phyloP scores from a whole-genome alignment of 495 filamentous ascomycete genomes.

The Bombardia bombarda region DNA sequence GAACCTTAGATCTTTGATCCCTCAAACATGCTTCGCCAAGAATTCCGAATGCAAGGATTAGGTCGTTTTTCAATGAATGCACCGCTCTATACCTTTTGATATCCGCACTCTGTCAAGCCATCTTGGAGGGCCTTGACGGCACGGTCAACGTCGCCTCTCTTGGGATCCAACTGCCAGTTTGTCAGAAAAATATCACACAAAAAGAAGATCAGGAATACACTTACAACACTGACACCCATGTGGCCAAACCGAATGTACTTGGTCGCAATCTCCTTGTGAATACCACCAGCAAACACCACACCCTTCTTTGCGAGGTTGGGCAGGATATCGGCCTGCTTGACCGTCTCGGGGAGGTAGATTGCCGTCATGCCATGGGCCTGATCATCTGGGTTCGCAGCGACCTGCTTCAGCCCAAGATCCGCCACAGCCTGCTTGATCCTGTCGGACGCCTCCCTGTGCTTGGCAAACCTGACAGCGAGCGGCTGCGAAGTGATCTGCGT shows the following conservation, averaged over 20 bases:
- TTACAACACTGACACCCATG: slow-evolving; percentile 88
- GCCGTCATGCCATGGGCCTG: slow-evolving; percentile 98
- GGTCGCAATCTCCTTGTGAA: slow-evolving; percentile 69
- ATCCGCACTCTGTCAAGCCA: slow-evolving; percentile 63
- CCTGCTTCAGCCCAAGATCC: slow-evolving; percentile 75
- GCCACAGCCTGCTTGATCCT: slow-evolving; percentile 73
- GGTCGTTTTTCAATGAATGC: no score
- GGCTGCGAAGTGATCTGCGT: slow-evolving; percentile 73
- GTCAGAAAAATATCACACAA: not conserved
- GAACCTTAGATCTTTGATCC: no score
- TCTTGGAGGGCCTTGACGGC: slow-evolving; percentile 71
- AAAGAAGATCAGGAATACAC: slow-evolving; percentile 8
- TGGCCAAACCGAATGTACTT: slow-evolving; percentile 67
- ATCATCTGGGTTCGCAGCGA: slow-evolving; percentile 74
- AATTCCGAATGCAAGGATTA: no score
- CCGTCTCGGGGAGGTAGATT: slow-evolving; percentile 81
- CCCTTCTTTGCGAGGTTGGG: slow-evolving; percentile 83
- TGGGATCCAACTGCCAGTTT: slow-evolving; percentile 44
- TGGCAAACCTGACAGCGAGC: slow-evolving; percentile 69
- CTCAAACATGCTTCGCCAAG: no score
- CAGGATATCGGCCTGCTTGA: slow-evolving; percentile 71
- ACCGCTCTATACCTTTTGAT: slow-evolving; percentile 47
- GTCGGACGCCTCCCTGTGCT: slow-evolving; percentile 67
- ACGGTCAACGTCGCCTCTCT: slow-evolving; percentile 65
- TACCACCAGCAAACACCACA: slow-evolving; percentile 87